Conservation (phyloP, 805 yeast genomes). For the Spathaspora sp. region DNA sequence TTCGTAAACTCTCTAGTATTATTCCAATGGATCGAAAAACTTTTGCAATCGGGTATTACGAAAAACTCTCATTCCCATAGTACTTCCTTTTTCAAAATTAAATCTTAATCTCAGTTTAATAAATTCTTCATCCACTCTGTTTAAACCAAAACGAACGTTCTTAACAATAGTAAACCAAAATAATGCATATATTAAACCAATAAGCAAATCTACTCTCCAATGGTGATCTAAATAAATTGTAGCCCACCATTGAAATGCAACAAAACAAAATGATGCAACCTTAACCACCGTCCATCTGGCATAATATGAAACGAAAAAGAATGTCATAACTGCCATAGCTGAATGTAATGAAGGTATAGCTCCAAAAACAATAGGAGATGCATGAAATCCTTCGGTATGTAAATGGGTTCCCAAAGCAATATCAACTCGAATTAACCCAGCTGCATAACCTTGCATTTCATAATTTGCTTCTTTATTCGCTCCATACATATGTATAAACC, state of each 20-base stretch:
- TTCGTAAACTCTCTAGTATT: not conserved
- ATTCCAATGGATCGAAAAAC: slow-evolving; percentile 46
- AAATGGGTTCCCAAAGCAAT: slow-evolving; percentile 54
- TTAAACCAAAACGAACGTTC: slow-evolving; percentile 12
- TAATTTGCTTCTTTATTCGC: slow-evolving; percentile 52
- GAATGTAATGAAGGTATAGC: slow-evolving; percentile 60
- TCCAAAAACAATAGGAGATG: slow-evolving; percentile 70
- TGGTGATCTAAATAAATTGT: slow-evolving; percentile 73
- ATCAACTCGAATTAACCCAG: slow-evolving; percentile 64
- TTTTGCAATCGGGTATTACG: slow-evolving; percentile 43
- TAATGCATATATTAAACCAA: slow-evolving; percentile 46
- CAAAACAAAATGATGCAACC: slow-evolving; percentile 38
- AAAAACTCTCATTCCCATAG: slow-evolving; percentile 66
- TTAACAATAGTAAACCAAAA: slow-evolving; percentile 9
- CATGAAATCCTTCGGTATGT: slow-evolving; percentile 61
- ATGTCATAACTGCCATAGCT: slow-evolving; percentile 58
- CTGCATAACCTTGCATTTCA: slow-evolving; percentile 71
- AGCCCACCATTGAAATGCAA: slow-evolving; percentile 69
- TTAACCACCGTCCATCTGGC: slow-evolving; percentile 31
- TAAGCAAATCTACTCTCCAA: slow-evolving; percentile 59
- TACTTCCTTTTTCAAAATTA: slow-evolving; percentile 41
- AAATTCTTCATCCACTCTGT: slow-evolving; percentile 20
- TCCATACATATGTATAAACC: slow-evolving; percentile 66
- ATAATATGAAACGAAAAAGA: slow-evolving; percentile 40
- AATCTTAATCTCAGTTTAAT: slow-evolving; percentile 31